Base-by-base conservation (phyloP, 2,329 filamentous ascomycete species). In the Chaetomium strumarium region DNA sequence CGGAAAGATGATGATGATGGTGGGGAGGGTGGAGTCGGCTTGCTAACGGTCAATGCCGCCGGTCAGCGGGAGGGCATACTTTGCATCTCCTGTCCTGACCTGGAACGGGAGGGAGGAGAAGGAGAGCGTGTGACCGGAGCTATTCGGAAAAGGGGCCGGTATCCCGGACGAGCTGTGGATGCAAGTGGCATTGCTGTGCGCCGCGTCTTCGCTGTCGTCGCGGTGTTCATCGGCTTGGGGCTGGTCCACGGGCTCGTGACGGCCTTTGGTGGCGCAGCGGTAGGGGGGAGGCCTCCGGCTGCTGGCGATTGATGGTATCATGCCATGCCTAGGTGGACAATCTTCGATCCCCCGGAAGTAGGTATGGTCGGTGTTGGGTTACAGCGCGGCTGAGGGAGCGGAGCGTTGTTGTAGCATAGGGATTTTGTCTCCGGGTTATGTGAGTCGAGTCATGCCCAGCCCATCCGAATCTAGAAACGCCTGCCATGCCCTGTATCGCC, bases 161-260 rank as follows among this genome's bases (percentile, higher is more conserved):
- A 12, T 11, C 12, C 34, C 13, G 39, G 33, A 17, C 38, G 39
- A 12, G 33, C 12, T n/a, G 33, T n/a, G 10, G 17, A 16, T 33
- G 40, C 9, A 14, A 10, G 24, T 9, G 14, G 13, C 14, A 20
- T 12, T 20, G 19, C 2, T 41, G 8, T 45, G 37, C 43, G 55
- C 40, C 48, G 51, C 11, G 40, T 49, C 3, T 3, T 59, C 5
- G 11, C 52, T 9, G 30, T 50, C 31, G 45, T 53, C 45, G 46
- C 19, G 29, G 1, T 59, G 42, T 17, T 59, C 29, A 34, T 55
- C 8, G 53, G 13, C 8, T 10, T 59, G 24, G 51, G 33, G 30
- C 36, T 58, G 20, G 41, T 49, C 17, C 51, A 52, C 14, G 34
- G 41, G 31, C 14, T 57, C 16, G 24, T 47, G 46, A 37, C 16